Evolutionary conservation across 192 early-diverging fungal genomes (phyloP).

Genomic region (Linnemannia elongata): DNA sequence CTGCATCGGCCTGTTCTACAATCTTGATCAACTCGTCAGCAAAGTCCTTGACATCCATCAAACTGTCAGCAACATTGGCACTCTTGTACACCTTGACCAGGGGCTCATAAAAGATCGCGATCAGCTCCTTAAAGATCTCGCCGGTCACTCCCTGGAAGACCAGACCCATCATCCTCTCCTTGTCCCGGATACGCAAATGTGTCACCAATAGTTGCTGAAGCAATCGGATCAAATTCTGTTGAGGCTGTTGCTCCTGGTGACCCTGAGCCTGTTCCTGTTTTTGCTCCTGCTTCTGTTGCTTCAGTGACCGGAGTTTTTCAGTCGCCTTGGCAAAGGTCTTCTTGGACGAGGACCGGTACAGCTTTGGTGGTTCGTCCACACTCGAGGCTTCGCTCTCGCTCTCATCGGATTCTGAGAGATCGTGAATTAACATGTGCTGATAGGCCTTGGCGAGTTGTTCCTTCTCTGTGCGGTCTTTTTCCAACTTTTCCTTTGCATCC

Average conservation of each 20-base stretch:
- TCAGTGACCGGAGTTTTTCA: background rate
- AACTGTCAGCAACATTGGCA: conserved; percentile 67
- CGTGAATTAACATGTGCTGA: background rate
- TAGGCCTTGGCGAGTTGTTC: conserved; percentile 4
- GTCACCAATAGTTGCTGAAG: conserved; percentile 62
- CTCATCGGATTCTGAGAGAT: conserved; percentile 1
- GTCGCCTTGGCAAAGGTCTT: conserved; percentile 10
- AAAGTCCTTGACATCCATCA: conserved; percentile 64
- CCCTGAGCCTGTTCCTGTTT: background rate
- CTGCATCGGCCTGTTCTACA: conserved; percentile 58
- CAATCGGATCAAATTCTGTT: conserved; percentile 42
- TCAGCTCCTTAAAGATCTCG: conserved; percentile 66
- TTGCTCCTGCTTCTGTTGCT: background rate
- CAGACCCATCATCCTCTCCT: conserved; percentile 62
- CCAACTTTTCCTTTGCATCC: conserved; percentile 37
- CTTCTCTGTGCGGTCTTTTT: conserved; percentile 19
- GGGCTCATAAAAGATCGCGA: conserved; percentile 71
- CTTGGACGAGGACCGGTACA: background rate
- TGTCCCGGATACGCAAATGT: conserved; percentile 63
- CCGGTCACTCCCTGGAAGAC: conserved; percentile 68
- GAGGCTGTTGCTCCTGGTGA: background rate
- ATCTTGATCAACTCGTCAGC: conserved; percentile 67
- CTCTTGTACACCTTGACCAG: conserved; percentile 69
- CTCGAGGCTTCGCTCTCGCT: conserved; percentile 11
- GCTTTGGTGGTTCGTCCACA: background rate